phyloP scores from a whole-genome alignment of 805 yeast species.

The Grigorovia jiainica region DNA sequence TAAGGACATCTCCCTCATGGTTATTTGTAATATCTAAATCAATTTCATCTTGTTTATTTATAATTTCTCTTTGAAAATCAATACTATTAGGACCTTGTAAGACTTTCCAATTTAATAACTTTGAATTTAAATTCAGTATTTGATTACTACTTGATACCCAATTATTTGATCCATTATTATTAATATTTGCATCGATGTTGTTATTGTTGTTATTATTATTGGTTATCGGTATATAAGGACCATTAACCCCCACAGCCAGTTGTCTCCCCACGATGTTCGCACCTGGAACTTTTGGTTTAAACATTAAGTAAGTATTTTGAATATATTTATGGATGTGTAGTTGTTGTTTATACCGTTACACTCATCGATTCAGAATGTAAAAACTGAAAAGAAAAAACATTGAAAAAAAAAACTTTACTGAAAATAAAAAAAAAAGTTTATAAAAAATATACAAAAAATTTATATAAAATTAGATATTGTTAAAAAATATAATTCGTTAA shows the following conservation, averaged over 20 bases:
- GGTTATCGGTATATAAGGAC: background rate
- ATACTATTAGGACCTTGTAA: background rate
- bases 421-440: too few species aligned
- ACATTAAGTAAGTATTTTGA: too few species aligned
- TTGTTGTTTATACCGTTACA: too few species aligned
- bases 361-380: too few species aligned
- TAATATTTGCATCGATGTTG: too few species aligned
- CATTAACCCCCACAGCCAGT: slow-evolving; percentile 3
- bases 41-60: background rate
- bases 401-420: too few species aligned
- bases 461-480: too few species aligned
- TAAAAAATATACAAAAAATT: too few species aligned
- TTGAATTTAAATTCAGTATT: background rate
- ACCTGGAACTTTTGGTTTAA: slow-evolving; percentile 1
- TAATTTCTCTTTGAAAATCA: background rate
- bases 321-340: too few species aligned
- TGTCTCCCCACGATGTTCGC: slow-evolving; percentile 2
- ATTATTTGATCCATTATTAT: background rate
- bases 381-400: too few species aligned
- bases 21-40: slow-evolving; percentile 1
- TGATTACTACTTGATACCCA: background rate
- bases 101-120: background rate
- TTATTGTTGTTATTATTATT: too few species aligned
- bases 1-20: slow-evolving; percentile 5
- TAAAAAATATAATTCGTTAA: too few species aligned